Conservation (phyloP, 2,329 filamentous ascomycete genomes). For the Cladophialophora psammophila region DNA sequence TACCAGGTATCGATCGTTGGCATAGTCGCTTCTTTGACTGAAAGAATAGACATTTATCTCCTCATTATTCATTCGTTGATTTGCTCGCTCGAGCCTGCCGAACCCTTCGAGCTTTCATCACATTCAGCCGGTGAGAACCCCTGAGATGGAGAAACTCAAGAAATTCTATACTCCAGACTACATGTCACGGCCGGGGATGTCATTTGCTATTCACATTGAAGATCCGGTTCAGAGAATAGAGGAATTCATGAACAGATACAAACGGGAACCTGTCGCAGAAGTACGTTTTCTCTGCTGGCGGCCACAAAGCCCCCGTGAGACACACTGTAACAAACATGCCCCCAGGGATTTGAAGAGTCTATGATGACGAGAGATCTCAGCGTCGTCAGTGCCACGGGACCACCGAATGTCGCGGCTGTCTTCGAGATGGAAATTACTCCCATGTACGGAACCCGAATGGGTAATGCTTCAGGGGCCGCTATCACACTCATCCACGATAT, state of each 20-base stretch:
- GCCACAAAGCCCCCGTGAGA: neutral
- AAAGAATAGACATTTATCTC: neutral
- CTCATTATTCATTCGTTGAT: neutral
- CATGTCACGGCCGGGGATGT: conserved; percentile 30
- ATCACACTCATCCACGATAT: conserved; percentile 30
- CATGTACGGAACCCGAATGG: conserved; percentile 30
- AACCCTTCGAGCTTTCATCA: neutral
- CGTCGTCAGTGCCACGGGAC: conserved; percentile 22
- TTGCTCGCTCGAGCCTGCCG: neutral
- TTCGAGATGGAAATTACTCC: conserved; percentile 30
- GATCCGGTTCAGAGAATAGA: conserved; percentile 42
- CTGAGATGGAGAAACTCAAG: conserved; percentile 10
- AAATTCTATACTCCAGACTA: conserved; percentile 39
- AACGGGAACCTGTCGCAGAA: conserved; percentile 10
- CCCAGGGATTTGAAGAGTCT: conserved; percentile 29
- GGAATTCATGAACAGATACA: conserved; percentile 28
- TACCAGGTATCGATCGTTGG: neutral
- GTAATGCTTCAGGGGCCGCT: conserved; percentile 28
- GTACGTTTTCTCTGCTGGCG: neutral
- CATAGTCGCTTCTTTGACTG: neutral
- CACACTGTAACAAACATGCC: neutral
- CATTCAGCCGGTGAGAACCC: neutral
- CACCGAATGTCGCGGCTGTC: conserved; percentile 19
- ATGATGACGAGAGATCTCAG: conserved; percentile 28
- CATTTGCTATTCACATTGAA: conserved; percentile 38